Percentiles rank a stretch among this genome's conserved stretches.
phyloP scores from a whole-genome alignment of 306 rosid genomes.

The Casuarina equisetifolia region DNA sequence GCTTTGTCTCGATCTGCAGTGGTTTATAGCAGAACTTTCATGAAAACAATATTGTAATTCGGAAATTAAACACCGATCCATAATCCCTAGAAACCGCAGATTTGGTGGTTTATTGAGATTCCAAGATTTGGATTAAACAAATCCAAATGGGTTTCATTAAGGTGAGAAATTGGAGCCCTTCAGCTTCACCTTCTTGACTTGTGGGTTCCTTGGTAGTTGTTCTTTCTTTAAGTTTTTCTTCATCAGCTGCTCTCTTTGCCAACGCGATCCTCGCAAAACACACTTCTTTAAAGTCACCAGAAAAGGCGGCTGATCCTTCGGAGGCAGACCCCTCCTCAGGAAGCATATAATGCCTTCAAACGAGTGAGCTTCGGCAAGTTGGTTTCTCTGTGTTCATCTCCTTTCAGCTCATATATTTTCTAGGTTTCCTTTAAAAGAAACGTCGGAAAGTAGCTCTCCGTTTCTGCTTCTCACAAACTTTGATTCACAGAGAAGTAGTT shows the following conservation, averaged over 20 bases:
- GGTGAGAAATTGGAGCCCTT: slow-evolving; percentile 19
- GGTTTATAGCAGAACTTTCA: slow-evolving; percentile 37
- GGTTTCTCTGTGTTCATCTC: slow-evolving; percentile 22
- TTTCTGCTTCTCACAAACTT: no score
- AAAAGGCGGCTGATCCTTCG: slow-evolving; percentile 98
- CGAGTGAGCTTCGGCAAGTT: slow-evolving; percentile 40
- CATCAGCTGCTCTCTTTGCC: slow-evolving; percentile 31
- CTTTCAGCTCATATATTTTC: slow-evolving; percentile 20
- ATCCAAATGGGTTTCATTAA: slow-evolving; percentile 5
- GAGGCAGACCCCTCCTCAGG: slow-evolving; percentile 71
- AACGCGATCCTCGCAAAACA: slow-evolving; percentile 50
- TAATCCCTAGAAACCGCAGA: slow-evolving; percentile 48
- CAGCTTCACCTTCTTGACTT: slow-evolving; percentile 35
- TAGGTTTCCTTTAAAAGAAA: slow-evolving; percentile 29
- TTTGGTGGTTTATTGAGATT: slow-evolving; percentile 58
- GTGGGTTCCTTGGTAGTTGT: slow-evolving; percentile 50
- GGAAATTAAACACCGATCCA: slow-evolving; percentile 31
- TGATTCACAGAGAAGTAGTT: not conserved
- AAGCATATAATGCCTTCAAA: slow-evolving; percentile 76
- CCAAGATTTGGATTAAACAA: slow-evolving; percentile 50
- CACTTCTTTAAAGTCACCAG: slow-evolving; percentile 67
- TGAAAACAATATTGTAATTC: slow-evolving; percentile 43
- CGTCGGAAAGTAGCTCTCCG: no score
- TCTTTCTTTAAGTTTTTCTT: slow-evolving; percentile 36
- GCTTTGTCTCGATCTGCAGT: slow-evolving; percentile 44